A percentile compares a stretch with the other conserved stretches of the same genome.
Conservation (phyloP, 768 basidiomycete genomes). For the Auricularia cornea region DNA sequence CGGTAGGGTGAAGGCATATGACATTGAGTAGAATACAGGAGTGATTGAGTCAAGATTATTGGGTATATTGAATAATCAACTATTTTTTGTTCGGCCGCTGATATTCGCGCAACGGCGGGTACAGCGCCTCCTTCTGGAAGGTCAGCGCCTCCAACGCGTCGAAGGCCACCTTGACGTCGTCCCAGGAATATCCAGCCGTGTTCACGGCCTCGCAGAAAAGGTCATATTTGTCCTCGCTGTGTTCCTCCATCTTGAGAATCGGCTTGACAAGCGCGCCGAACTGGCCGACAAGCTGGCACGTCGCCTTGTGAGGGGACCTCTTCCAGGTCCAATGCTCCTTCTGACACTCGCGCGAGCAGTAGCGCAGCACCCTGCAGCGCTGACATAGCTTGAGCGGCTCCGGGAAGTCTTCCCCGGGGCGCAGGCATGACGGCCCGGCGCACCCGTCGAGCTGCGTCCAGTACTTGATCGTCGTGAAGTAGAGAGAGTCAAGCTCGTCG, state of each 20-base stretch:
- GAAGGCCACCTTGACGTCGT: neutral
- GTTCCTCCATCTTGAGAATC: neutral
- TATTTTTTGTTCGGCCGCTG: too few species aligned
- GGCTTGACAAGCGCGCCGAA: neutral
- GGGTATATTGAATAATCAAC: too few species aligned
- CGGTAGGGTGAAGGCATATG: too few species aligned
- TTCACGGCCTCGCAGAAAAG: neutral
- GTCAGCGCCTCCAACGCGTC: neutral
- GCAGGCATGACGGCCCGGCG: neutral
- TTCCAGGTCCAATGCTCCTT: neutral
- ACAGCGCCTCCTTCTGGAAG: neutral
- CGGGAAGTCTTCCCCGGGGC: neutral
- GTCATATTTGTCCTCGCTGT: neutral
- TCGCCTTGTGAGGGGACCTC: neutral
- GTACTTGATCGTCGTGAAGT: neutral
- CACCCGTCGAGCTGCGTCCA: neutral
- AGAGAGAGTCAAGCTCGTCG: neutral
- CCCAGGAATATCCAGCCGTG: neutral
- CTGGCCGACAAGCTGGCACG: neutral
- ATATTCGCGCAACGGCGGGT: too few species aligned
- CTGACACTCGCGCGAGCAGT: neutral
- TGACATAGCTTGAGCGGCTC: neutral
- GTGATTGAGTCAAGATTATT: too few species aligned
- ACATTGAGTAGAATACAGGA: too few species aligned
- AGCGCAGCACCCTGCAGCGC: neutral